These are phyloP conservation scores for Neoboletus subvelutipes DNA, from an alignment of 768 basidiomycete species.

Conservation along the genomic window DNA sequence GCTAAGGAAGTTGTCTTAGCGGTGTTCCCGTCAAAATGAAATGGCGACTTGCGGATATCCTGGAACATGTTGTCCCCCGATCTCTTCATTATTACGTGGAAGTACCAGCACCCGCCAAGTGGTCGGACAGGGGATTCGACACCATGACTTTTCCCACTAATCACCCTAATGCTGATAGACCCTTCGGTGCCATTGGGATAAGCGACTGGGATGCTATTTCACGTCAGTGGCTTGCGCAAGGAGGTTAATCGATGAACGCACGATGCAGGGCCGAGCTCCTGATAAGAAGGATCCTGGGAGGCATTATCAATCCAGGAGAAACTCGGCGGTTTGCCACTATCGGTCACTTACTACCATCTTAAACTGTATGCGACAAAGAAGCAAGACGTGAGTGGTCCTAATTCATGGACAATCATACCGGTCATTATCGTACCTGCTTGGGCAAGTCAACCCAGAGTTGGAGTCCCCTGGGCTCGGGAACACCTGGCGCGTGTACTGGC, in stretches of 20 bases:
- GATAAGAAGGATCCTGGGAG: slow-evolving; percentile 71
- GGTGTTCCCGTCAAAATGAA: background rate
- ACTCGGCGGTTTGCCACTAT: background rate
- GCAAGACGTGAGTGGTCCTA: slow-evolving; percentile 16
- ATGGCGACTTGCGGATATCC: slow-evolving; percentile 62
- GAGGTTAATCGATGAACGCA: slow-evolving; percentile 32
- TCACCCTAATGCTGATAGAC: slow-evolving; percentile 71
- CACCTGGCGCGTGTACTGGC: slow-evolving; percentile 71
- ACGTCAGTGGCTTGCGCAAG: background rate
- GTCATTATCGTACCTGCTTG: slow-evolving; percentile 47
- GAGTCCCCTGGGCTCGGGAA: slow-evolving; percentile 75
- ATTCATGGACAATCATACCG: background rate
- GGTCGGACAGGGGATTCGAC: slow-evolving; percentile 86
- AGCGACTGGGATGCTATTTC: slow-evolving; percentile 63
- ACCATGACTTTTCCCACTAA: slow-evolving; percentile 87
- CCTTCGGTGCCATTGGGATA: slow-evolving; percentile 72
- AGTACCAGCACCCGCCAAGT: slow-evolving; percentile 92
- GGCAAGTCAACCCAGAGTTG: slow-evolving; percentile 89
- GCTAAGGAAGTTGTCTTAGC: slow-evolving; percentile 40
- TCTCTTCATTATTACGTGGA: slow-evolving; percentile 70
- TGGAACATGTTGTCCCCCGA: slow-evolving; percentile 70
- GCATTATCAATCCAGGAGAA: background rate
- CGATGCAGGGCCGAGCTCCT: slow-evolving; percentile 70
- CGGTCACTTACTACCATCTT: slow-evolving; percentile 65
- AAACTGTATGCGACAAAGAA: slow-evolving; percentile 42